Conservation (phyloP, 163 green algal genomes). For the Coccomyxa subellipsoidea region DNA sequence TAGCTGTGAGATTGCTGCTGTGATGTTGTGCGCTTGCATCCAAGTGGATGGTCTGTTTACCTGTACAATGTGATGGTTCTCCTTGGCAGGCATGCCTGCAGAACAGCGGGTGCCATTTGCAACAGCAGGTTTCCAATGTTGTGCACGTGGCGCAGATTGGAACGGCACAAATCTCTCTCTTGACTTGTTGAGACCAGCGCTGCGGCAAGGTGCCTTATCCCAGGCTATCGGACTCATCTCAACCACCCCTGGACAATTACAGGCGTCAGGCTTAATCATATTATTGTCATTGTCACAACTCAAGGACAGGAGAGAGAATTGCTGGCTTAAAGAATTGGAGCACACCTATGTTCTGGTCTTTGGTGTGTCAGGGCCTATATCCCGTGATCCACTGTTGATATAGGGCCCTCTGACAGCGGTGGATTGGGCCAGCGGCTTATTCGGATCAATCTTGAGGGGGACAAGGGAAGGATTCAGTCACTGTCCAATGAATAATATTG, state of each 20-base stretch:
- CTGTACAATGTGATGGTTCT: background rate
- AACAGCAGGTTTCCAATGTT: background rate
- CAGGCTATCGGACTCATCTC: background rate
- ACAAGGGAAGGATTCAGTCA: no score
- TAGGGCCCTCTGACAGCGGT: slow-evolving; percentile 53
- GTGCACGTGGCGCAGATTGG: background rate
- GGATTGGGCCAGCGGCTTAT: slow-evolving; percentile 22
- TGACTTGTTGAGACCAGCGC: background rate
- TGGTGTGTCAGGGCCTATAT: slow-evolving; percentile 50
- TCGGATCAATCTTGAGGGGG: slow-evolving; percentile 20
- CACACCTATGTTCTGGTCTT: slow-evolving; percentile 8
- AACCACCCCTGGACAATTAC: background rate
- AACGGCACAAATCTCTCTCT: background rate
- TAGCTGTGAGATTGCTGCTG: no score
- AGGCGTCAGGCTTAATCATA: no score
- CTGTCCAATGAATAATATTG: no score
- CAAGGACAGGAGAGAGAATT: background rate
- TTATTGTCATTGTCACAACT: background rate
- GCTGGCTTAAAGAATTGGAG: background rate
- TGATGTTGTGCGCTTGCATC: no score
- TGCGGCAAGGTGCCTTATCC: background rate
- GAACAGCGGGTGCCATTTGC: background rate
- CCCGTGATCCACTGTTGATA: slow-evolving; percentile 58
- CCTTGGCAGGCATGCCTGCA: background rate
- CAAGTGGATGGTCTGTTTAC: no score